phyloP scores from a whole-genome alignment of 306 rosid species.

The Fragaria nilgerrensis region DNA sequence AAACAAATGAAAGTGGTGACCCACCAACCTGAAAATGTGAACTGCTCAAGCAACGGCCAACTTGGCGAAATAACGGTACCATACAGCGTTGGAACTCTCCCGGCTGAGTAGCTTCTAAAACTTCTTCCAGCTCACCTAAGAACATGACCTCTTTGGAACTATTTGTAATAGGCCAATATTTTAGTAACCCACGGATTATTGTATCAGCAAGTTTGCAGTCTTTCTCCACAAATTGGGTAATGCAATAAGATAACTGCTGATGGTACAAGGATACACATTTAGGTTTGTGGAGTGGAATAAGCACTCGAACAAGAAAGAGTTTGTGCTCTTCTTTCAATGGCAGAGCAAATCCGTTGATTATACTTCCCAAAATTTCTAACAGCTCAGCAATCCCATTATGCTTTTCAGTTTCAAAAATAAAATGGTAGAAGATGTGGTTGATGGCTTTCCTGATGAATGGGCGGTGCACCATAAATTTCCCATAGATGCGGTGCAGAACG shows the following conservation, averaged over 20 bases:
- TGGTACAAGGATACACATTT: constrained; percentile 89
- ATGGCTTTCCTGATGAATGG: constrained; percentile 95
- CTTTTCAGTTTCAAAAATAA: constrained; percentile 93
- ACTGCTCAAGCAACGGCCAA: constrained; percentile 86
- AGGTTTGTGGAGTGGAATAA: constrained; percentile 96
- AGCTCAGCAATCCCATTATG: constrained; percentile 95
- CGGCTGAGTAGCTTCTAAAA: constrained; percentile 90
- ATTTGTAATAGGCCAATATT: constrained; percentile 93
- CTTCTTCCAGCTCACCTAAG: constrained; percentile 96
- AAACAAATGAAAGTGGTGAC: constrained; percentile 19
- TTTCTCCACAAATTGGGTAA: constrained; percentile 90
- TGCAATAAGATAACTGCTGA: constrained; percentile 95
- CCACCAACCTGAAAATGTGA: constrained; percentile 90
- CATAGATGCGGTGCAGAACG: constrained; percentile 91
- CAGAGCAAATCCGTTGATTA: constrained; percentile 93
- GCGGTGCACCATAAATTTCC: constrained; percentile 96
- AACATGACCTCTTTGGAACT: constrained; percentile 99
- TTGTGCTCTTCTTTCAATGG: constrained; percentile 99
- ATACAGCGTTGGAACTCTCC: constrained; percentile 92
- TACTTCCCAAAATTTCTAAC: constrained; percentile 93
- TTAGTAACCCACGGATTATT: constrained; percentile 82
- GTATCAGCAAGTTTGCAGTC: constrained; percentile 99
- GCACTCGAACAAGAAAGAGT: constrained; percentile 86
- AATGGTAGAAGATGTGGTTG: constrained; percentile 82
- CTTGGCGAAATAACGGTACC: constrained; percentile 82